Conservation (phyloP, 768 basidiomycete genomes). For the Leccinum imitatum region DNA sequence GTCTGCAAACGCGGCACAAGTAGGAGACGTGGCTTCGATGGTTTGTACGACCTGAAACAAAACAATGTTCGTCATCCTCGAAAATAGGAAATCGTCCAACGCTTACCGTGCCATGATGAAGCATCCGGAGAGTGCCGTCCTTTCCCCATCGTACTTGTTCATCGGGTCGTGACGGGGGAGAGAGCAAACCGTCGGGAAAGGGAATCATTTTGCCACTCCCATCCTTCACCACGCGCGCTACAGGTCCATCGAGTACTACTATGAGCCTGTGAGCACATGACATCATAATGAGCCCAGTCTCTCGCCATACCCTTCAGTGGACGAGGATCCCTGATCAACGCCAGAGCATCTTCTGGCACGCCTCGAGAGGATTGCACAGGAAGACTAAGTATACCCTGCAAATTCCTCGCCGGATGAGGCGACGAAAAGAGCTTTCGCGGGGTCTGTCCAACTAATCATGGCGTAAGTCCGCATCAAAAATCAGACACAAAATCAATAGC, state of each 20-base stretch:
- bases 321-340: constrained; percentile 56
- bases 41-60: constrained; percentile 63
- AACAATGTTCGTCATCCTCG: constrained; percentile 2
- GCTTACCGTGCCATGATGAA: constrained; percentile 61
- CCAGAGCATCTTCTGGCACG: constrained; percentile 78
- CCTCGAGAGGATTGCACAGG: constrained; percentile 73
- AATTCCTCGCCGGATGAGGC: constrained; percentile 74
- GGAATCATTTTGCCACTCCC: constrained; percentile 48
- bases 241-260: constrained; percentile 41
- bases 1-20: constrained; percentile 79
- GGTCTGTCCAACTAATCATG: constrained; percentile 77
- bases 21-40: constrained; percentile 70
- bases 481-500: neutral
- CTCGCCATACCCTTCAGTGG: constrained; percentile 52
- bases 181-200: constrained; percentile 56
- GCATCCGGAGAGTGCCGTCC: constrained; percentile 56
- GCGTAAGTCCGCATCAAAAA: constrained; percentile 2
- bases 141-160: constrained; percentile 72
- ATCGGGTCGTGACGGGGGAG: constrained; percentile 57
- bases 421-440: constrained; percentile 79
- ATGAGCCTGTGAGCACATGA: constrained; percentile 18
- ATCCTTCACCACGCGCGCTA: constrained; percentile 53
- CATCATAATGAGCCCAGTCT: neutral
- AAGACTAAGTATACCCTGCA: constrained; percentile 69
- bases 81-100: neutral